phyloP scores from a whole-genome alignment of 495 filamentous ascomycete genomes.

The Neurospora sp. region DNA sequence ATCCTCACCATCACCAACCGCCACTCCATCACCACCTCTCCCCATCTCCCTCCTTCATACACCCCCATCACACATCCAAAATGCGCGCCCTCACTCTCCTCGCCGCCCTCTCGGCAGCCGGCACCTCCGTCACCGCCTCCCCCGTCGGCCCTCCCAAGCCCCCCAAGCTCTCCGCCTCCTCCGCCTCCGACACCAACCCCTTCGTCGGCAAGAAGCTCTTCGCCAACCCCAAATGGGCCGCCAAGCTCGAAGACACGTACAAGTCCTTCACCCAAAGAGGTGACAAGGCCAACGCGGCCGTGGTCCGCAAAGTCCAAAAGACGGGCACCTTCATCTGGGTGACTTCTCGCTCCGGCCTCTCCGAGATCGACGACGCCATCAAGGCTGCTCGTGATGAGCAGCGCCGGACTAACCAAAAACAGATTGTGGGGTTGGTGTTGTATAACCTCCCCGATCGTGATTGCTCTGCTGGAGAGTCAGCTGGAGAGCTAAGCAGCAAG shows the following conservation, averaged over 20 bases:
- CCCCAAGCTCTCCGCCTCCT: background rate
- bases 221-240: slow-evolving; percentile 44
- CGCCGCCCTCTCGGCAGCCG: slow-evolving; percentile 9
- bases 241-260: slow-evolving; percentile 38
- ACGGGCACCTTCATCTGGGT: slow-evolving; percentile 50
- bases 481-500: slow-evolving; percentile 46
- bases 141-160: background rate
- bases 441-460: slow-evolving; percentile 61
- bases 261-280: slow-evolving; percentile 33
- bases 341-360: slow-evolving; percentile 20
- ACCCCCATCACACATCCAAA: background rate
- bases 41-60: background rate
- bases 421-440: slow-evolving; percentile 44
- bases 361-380: slow-evolving; percentile 39
- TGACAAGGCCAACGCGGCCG: slow-evolving; percentile 26
- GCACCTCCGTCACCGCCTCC: slow-evolving; percentile 6
- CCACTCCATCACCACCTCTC: background rate
- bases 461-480: slow-evolving; percentile 50
- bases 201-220: slow-evolving; percentile 44
- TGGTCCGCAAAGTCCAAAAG: slow-evolving; percentile 36
- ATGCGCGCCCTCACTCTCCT: slow-evolving; percentile 11
- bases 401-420: slow-evolving; percentile 31
- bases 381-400: slow-evolving; percentile 35
- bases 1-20: background rate
- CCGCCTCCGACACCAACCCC: slow-evolving; percentile 27